A percentile compares a stretch with the other conserved stretches of the same genome.
phyloP scores from a whole-genome alignment of 805 yeast genomes.

The Kodamaea kaohsiungensis region DNA sequence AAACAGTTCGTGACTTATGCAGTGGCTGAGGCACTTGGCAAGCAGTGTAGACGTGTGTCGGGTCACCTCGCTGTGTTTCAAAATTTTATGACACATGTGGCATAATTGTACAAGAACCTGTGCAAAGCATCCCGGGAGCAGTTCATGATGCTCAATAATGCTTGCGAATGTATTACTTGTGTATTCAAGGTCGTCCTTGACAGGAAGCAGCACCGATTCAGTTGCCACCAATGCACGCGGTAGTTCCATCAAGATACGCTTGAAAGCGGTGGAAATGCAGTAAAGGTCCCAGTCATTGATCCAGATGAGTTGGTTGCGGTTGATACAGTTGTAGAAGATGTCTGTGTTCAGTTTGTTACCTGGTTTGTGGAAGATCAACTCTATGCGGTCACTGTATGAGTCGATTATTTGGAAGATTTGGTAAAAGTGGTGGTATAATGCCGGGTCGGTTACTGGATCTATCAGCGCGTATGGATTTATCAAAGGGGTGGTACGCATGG shows the following conservation, averaged over 20 bases:
- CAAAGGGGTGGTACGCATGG: slow-evolving; percentile 21
- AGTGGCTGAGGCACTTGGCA: slow-evolving; percentile 52
- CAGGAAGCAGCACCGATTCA: slow-evolving; percentile 51
- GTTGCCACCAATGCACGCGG: slow-evolving; percentile 57
- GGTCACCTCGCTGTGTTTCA: slow-evolving; percentile 38
- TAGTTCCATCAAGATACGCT: slow-evolving; percentile 50
- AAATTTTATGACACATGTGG: slow-evolving; percentile 35
- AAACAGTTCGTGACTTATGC: slow-evolving; percentile 52
- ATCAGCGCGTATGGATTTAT: slow-evolving; percentile 23
- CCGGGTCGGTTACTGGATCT: slow-evolving; percentile 18
- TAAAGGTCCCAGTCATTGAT: slow-evolving; percentile 58
- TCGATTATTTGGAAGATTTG: slow-evolving; percentile 52
- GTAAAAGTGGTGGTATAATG: slow-evolving; percentile 45
- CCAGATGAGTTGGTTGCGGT: slow-evolving; percentile 54
- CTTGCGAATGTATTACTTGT: slow-evolving; percentile 37
- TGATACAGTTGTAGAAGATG: slow-evolving; percentile 50
- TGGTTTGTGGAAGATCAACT: slow-evolving; percentile 55
- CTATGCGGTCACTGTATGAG: slow-evolving; percentile 42
- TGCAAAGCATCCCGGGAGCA: slow-evolving; percentile 13
- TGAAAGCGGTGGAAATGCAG: slow-evolving; percentile 49
- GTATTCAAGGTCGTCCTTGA: slow-evolving; percentile 49
- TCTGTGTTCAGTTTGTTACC: slow-evolving; percentile 51
- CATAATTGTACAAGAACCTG: slow-evolving; percentile 48
- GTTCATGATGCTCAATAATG: slow-evolving; percentile 29
- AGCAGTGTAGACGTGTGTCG: slow-evolving; percentile 43